A percentile compares a stretch with the other conserved stretches of the same genome.
These are phyloP conservation scores for Agarophyton chilense DNA, from an alignment of 23 red algal genomes.

Conservation along the genomic window DNA sequence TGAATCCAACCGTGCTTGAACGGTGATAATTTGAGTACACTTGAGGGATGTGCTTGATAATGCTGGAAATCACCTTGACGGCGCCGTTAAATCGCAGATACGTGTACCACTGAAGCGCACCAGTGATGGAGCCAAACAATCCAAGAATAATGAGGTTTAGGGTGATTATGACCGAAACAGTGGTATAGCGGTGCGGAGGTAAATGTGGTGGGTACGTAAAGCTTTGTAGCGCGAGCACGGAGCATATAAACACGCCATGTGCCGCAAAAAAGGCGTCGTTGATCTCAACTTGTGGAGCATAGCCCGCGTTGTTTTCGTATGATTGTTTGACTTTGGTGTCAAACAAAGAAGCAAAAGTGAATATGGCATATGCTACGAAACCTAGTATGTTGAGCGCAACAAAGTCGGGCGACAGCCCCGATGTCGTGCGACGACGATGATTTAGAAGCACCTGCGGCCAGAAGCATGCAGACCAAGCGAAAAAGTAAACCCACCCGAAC, in stretches of 20 bases:
- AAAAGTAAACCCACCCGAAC: conserved; percentile 81
- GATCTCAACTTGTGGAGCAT: conserved; percentile 58
- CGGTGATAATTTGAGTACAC: conserved; percentile 50
- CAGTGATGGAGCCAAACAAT: neutral
- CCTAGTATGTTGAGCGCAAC: conserved; percentile 72
- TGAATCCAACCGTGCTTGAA: conserved; percentile 59
- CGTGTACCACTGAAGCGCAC: conserved; percentile 32
- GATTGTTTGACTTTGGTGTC: neutral
- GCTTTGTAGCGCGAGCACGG: conserved; percentile 37
- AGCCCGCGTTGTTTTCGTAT: conserved; percentile 26
- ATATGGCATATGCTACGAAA: conserved; percentile 74
- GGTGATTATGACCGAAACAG: neutral
- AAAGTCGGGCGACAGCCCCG: conserved; percentile 76
- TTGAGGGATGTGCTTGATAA: conserved; percentile 85
- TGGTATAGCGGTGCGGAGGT: conserved; percentile 8
- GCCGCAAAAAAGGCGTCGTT: conserved; percentile 70
- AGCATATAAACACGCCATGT: conserved; percentile 64
- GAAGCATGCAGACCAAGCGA: conserved; percentile 56
- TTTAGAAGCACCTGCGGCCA: conserved; percentile 80
- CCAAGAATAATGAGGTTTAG: conserved; percentile 12
- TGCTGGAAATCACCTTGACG: conserved; percentile 55
- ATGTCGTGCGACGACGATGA: conserved; percentile 29
- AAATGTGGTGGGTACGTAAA: conserved; percentile 49
- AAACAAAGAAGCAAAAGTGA: conserved; percentile 39
- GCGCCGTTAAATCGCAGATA: conserved; percentile 25